phyloP scores from a whole-genome alignment of 1,284 basidiomycete species.

The Moesziomyces sp. region DNA sequence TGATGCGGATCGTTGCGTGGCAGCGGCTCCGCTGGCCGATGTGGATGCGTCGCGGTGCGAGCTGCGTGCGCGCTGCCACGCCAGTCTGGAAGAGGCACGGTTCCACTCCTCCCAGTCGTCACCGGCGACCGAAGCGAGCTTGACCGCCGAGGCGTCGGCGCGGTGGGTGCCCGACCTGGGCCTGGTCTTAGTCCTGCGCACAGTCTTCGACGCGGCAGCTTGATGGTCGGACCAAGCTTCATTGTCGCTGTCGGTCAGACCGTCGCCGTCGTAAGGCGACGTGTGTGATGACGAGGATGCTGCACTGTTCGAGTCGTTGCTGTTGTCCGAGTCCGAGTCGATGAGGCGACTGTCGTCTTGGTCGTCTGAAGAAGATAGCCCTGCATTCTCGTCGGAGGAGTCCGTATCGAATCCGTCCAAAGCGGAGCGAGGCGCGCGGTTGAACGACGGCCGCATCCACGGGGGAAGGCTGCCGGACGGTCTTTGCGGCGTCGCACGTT shows the following conservation, averaged over 20 bases:
- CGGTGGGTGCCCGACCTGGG: conserved; percentile 1
- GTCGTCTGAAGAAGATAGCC: conserved; percentile 25
- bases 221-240: conserved; percentile 33
- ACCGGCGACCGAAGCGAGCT: conserved; percentile 17
- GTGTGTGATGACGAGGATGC: conserved; percentile 27
- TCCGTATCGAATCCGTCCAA: conserved; percentile 12
- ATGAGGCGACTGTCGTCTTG: conserved; percentile 11
- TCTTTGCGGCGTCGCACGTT: not conserved
- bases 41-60: conserved; percentile 1
- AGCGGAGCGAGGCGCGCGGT: conserved; percentile 12
- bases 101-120: conserved; percentile 55
- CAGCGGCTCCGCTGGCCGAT: not conserved
- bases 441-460: conserved; percentile 30
- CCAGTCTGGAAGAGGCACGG: conserved; percentile 22
- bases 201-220: not conserved
- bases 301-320: conserved; percentile 13
- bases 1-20: conserved; percentile 8
- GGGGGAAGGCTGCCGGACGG: conserved; percentile 15
- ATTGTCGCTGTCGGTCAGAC: conserved; percentile 41
- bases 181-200: not conserved
- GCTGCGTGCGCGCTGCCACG: conserved; percentile 22
- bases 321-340: conserved; percentile 10
- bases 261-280: conserved; percentile 28
- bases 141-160: conserved; percentile 8
- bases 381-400: conserved; percentile 34